Conservation (phyloP, 2,329 filamentous ascomycete genomes). For the Aureobasidium sp. region DNA sequence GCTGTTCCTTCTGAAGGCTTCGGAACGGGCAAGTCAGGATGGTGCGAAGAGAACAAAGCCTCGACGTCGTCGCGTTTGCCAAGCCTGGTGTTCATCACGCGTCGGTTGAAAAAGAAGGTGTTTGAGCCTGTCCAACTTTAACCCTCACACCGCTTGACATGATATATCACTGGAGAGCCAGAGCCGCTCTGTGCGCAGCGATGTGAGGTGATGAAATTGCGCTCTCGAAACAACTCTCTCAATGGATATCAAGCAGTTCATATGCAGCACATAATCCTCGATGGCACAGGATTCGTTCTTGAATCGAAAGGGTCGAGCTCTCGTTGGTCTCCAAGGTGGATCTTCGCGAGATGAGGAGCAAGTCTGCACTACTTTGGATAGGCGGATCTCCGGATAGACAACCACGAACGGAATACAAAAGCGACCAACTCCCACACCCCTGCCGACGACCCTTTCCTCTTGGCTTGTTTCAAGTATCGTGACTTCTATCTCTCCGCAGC, state of each 20-base stretch:
- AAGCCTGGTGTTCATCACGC: neutral
- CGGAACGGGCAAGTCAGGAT: neutral
- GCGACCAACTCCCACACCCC: neutral
- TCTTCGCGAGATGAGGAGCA: neutral
- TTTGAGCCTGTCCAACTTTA: neutral
- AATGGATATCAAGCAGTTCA: neutral
- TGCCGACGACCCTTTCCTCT: neutral
- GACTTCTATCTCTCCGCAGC: neutral
- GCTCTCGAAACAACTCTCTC: neutral
- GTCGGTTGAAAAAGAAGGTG: neutral
- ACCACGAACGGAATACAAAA: neutral
- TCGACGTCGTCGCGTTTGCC: neutral
- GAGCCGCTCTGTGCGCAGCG: neutral
- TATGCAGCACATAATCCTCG: neutral
- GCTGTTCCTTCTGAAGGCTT: neutral
- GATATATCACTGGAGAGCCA: neutral
- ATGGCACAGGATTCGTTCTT: neutral
- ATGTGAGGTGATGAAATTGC: neutral
- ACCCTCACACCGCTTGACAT: neutral
- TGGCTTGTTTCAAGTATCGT: slow-evolving; percentile 5
- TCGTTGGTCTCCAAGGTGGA: neutral
- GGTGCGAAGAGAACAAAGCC: neutral
- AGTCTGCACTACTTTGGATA: neutral
- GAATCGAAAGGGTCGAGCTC: neutral
- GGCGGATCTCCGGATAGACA: neutral